These are phyloP conservation scores for Cutaneotrichosporon cutaneum DNA, from an alignment of 1,284 basidiomycete genomes.

Conservation along the genomic window DNA sequence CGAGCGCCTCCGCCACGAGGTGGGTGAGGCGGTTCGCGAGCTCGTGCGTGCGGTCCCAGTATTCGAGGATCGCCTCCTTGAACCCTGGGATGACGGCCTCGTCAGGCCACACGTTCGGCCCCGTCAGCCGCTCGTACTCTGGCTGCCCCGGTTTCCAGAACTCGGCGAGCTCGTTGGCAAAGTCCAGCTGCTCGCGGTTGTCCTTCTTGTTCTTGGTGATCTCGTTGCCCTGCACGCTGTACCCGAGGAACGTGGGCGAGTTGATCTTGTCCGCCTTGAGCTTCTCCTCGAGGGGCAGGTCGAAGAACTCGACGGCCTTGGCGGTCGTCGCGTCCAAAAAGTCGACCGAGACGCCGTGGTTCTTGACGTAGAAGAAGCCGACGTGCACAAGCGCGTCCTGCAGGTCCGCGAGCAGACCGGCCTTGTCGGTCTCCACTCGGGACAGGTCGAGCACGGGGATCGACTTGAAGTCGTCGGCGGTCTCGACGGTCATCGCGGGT, in stretches of 20 bases:
- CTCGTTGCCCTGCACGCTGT: slow-evolving; percentile 26
- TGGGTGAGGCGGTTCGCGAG: slow-evolving; percentile 19
- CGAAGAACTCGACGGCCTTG: slow-evolving; percentile 23
- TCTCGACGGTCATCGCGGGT: slow-evolving; percentile 4
- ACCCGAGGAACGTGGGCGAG: slow-evolving; percentile 26
- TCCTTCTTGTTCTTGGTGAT: slow-evolving; percentile 28
- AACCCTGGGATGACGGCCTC: slow-evolving; percentile 17
- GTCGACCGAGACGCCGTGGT: slow-evolving; percentile 19
- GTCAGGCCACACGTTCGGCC: slow-evolving; percentile 21
- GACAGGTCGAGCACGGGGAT: slow-evolving; percentile 25
- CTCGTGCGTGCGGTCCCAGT: slow-evolving; percentile 10
- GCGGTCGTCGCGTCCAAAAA: slow-evolving; percentile 16
- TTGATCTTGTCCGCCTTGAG: slow-evolving; percentile 32
- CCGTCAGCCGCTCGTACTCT: slow-evolving; percentile 21
- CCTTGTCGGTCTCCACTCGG: slow-evolving; percentile 15
- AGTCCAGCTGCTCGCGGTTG: slow-evolving; percentile 28
- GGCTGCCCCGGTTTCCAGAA: slow-evolving; percentile 20
- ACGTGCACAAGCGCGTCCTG: slow-evolving; percentile 22
- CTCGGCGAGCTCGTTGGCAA: slow-evolving; percentile 24
- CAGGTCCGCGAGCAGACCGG: slow-evolving; percentile 17
- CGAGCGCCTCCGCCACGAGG: slow-evolving; percentile 20
- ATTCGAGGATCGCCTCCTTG: slow-evolving; percentile 12
- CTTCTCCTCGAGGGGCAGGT: slow-evolving; percentile 43
- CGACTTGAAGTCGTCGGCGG: slow-evolving; percentile 18
- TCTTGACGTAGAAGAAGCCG: slow-evolving; percentile 26